Percentiles rank a stretch among this genome's conserved stretches.
phyloP scores from a whole-genome alignment of 495 filamentous ascomycete genomes.

The Xylaria grammica region DNA sequence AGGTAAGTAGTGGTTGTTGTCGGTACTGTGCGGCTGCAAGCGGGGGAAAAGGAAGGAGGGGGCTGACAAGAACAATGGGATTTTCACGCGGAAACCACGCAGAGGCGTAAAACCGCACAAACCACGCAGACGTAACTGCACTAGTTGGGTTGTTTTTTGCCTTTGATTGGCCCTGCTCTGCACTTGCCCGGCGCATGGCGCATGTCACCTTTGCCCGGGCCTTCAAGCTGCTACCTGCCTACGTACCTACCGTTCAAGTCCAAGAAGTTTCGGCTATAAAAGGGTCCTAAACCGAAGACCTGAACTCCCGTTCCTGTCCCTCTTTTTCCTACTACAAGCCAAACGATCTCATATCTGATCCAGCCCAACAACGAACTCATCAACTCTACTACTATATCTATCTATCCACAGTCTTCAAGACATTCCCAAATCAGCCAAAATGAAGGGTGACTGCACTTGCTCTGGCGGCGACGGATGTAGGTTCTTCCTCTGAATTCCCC shows the following conservation, averaged over 20 bases:
- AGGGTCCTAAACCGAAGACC: background rate
- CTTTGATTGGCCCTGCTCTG: too few relatives aligned
- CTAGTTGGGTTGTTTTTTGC: too few relatives aligned
- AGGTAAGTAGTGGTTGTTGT: too few relatives aligned
- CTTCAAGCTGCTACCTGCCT: too few relatives aligned
- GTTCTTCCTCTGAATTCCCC: constrained; percentile 27
- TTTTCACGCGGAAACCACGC: constrained; percentile 5
- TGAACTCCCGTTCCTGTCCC: background rate
- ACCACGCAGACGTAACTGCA: constrained; percentile 15
- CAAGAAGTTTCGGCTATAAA: constrained; percentile 12
- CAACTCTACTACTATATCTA: background rate
- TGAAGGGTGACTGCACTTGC: constrained; percentile 54
- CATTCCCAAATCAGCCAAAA: constrained; percentile 40
- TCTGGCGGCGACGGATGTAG: constrained; percentile 51
- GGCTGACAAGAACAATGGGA: background rate
- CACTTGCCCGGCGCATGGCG: too few relatives aligned
- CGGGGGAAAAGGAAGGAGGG: background rate
- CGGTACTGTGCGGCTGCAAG: background rate
- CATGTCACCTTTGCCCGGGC: too few relatives aligned
- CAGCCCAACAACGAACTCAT: background rate
- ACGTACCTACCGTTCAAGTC: background rate
- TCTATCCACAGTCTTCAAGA: constrained; percentile 3
- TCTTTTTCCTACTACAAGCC: background rate
- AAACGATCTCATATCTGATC: background rate
- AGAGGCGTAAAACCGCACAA: constrained; percentile 13